These are phyloP conservation scores for Diospyros lotus DNA, from an alignment of 148 eudicot species.

Conservation along the genomic window DNA sequence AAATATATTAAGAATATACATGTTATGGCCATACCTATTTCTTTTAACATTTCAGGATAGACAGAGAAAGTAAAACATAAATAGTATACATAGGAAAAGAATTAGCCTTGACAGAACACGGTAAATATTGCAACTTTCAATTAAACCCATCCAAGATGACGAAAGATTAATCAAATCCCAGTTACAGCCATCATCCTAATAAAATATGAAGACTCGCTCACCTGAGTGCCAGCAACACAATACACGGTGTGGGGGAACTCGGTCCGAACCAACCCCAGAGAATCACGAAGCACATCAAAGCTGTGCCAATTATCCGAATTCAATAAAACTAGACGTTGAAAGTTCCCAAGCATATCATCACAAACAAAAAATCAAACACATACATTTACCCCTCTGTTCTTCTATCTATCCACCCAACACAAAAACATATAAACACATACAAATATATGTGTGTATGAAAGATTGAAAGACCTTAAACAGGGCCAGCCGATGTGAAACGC, in stretches of 20 bases:
- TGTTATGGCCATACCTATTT: not conserved
- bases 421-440: not conserved
- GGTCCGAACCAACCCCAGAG: conserved; percentile 75
- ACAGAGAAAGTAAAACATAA: not conserved
- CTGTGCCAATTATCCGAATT: conserved; percentile 34
- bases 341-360: not conserved
- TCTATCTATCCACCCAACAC: too few species aligned
- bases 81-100: not conserved
- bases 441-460: too few species aligned
- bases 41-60: not conserved
- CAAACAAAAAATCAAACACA: not conserved
- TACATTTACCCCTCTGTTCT: not conserved
- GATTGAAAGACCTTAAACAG: conserved; percentile 57
- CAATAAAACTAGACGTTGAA: not conserved
- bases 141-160: not conserved
- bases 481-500: conserved; percentile 96
- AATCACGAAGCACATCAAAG: conserved; percentile 79
- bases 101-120: too few species aligned
- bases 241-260: conserved; percentile 88
- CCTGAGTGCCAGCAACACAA: conserved; percentile 90
- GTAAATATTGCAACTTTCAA: not conserved
- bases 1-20: not conserved
- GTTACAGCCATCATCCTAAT: not conserved
- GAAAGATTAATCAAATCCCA: not conserved
- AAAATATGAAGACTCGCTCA: conserved; percentile 16